Base-by-base conservation (phyloP, 805 yeast genomes). In the Barnettozyma vustinii region DNA sequence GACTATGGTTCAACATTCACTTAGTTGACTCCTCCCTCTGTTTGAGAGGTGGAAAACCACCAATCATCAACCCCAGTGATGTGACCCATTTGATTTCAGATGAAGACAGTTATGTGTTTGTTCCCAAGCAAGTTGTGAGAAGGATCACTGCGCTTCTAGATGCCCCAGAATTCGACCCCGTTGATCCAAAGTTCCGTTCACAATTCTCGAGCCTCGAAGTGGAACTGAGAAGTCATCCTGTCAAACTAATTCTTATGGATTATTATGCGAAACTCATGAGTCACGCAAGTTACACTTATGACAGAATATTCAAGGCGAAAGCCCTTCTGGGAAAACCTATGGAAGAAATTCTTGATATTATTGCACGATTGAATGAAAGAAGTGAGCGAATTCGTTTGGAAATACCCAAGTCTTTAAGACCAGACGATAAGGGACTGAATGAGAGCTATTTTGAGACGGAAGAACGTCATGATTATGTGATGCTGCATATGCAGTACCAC, bases 1-100 rank as follows among this genome's bases (percentile, higher is more conserved):
- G 62, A 10, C 47, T 81, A 20, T 82, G 83, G 79, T 73, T 79
- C 71, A 53, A 65, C 15, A 71, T 81, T 42, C 77, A 71, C 54
- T 51, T 65, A n/a, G 48, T 68, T 15, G 86, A 81, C 54, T 67
- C 69, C 40, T 75, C 72, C 16, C 49, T 65, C 15, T 68, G 77
- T 44, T 59, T 75, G 48, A 71, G 73, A 46, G 57, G 70, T 42
- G 83, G 84, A 1, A 72, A 72, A 45, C 74, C 82, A 2, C 76
- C 83, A 0, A 56, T 72, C 32, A 64, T 79, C 35, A 67, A 68
- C 53, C 69, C 65, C 44, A 52, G 52, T 9, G 81, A 77, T 55
- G 60, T 59, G 1, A 56, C 61, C 2, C 49, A 48, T 37, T 27
- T 46, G 2, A 20, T 37, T 10, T 37, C 48, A 4, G 46, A 45